Evolutionary conservation across 306 rosid species (phyloP), one percentile per base, ranked within the genome.

Genomic region (Vigna radiata): DNA sequence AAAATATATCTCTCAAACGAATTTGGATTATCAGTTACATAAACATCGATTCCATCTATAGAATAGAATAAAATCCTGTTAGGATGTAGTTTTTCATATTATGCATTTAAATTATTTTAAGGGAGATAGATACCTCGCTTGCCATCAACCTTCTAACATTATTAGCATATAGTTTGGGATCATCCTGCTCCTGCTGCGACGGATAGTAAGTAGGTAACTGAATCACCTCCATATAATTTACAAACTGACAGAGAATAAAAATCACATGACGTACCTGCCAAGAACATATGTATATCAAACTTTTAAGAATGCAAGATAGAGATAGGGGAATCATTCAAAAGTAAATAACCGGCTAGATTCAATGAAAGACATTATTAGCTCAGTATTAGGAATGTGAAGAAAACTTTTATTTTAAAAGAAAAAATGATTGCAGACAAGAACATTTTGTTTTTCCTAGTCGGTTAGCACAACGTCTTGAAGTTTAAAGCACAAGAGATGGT

Each of bases 131-230:
- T 84, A 92, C 98, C 98, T 92, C 97, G 50, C 67, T 88, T 43
- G 97, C 92, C 92, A 95, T 92, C 85, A 92, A 75, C 66, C 64
- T 88, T 88, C 97, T 87, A 77, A 92, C 85, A 61, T 92, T 95
- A 72, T 65, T 77, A 33, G 93, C 93, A 69, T 84, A 95, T 55
- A 92, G 82, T 75, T 86, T 95, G 46, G 96, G 90, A 66, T 92
- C 90, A 61, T 89, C 89, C 85, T 87, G 89, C 87, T 92, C 98
- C 87, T 87, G 85, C 64, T 84, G 86, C 10, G 94, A 82, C 66
- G 98, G 98, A 81, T 79, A 72, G 79, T 90, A 92, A 62, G 80
- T 78, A 19, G 97, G 98, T 73, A 95, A 86, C 56, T 83, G 68
- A 46, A 37, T 85, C 78, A 92, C 97, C 88, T 95, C 98, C 86